phyloP scores from a whole-genome alignment of 176 grass and related monocot genomes.

The Alloteropsis semialata region DNA sequence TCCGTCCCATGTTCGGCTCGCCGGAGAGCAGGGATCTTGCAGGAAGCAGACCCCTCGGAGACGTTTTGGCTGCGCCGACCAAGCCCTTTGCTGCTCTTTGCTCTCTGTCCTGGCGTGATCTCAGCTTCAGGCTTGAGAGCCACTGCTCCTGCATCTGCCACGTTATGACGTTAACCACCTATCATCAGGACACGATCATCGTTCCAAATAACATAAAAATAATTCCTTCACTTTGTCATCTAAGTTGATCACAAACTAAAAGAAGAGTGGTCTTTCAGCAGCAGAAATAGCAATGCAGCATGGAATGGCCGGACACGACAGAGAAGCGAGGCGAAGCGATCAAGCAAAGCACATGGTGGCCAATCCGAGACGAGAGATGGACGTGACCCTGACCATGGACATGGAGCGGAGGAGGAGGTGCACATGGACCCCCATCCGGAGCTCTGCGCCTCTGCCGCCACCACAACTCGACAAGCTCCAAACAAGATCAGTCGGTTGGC shows the following conservation, averaged over 20 bases:
- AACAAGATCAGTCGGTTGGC: not conserved
- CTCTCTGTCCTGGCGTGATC: not conserved
- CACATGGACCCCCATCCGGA: not conserved
- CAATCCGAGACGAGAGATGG: not conserved
- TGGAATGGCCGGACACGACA: not conserved
- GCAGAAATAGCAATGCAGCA: no score
- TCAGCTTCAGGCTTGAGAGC: not conserved
- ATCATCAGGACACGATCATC: no score
- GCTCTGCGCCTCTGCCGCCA: not conserved
- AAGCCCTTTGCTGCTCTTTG: not conserved
- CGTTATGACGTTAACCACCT: not conserved
- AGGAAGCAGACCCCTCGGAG: not conserved
- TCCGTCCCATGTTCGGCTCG: constrained; percentile 13
- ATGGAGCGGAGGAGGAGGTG: not conserved
- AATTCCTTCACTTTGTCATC: no score
- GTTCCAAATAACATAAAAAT: no score
- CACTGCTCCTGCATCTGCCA: not conserved
- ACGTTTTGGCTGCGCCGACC: not conserved
- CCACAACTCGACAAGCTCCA: not conserved
- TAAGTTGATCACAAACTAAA: no score
- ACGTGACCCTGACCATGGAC: not conserved
- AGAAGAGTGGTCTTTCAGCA: no score
- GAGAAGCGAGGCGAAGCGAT: not conserved
- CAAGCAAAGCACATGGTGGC: constrained; percentile 10
- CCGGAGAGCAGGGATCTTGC: not conserved